phyloP scores from a whole-genome alignment of 495 filamentous ascomycete species.

The Penicillium cosmopolitanum region DNA sequence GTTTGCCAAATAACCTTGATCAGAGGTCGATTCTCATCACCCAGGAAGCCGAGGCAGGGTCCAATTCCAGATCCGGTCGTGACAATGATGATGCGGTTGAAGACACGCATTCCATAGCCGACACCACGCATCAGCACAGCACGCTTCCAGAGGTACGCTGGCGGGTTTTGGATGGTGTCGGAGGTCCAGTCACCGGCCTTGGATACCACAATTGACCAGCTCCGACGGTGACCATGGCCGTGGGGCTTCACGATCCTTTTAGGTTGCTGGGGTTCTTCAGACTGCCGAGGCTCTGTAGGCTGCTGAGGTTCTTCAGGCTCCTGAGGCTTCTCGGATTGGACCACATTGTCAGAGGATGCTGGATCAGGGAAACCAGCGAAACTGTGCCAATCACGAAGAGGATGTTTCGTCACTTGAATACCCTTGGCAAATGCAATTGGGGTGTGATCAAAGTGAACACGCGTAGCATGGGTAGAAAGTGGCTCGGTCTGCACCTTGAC shows the following conservation, averaged over 20 bases:
- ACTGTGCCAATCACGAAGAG: conserved; percentile 70
- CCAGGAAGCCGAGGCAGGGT: conserved; percentile 45
- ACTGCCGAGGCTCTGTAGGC: not conserved
- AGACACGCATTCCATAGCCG: conserved; percentile 65
- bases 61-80: conserved; percentile 79
- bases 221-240: conserved; percentile 6
- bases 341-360: conserved; percentile 7
- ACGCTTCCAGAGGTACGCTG: conserved; percentile 38
- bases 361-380: conserved; percentile 68
- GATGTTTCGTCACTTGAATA: conserved; percentile 42
- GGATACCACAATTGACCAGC: conserved; percentile 54
- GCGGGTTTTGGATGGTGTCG: conserved; percentile 57
- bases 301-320: not conserved
- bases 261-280: not conserved
- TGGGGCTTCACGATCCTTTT: not conserved
- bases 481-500: conserved; percentile 61
- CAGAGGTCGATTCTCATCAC: conserved; percentile 35
- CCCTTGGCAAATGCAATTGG: conserved; percentile 27
- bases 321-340: not conserved
- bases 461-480: conserved; percentile 67
- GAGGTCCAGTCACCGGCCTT: conserved; percentile 78
- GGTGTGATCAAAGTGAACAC: conserved; percentile 66
- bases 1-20: conserved; percentile 59
- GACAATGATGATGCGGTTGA: conserved; percentile 65
- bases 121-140: conserved; percentile 61